Evolutionary conservation across 495 filamentous ascomycete species (phyloP), one percentile per base, ranked within the genome.

Genomic region (Penicillium desertorum): DNA sequence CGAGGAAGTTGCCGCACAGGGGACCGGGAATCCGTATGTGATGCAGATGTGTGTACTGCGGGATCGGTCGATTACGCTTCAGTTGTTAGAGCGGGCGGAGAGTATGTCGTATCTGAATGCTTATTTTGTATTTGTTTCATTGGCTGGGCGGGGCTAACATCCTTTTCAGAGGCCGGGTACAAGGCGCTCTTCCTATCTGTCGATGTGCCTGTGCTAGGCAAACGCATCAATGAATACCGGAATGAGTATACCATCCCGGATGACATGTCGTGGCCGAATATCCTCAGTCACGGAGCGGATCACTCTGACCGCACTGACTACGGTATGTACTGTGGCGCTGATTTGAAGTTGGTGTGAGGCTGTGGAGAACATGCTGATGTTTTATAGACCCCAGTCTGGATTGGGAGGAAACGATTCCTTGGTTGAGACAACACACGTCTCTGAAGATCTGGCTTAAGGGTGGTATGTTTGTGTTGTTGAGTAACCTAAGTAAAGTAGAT

Each of bases 391-490:
- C 92, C 1, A 73, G 75, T 25, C 80, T 96, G 9, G 85, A 81
- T 60, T 98, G 94, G 92, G 75, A 74, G 20, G 84, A 81, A 53
- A 88, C 92, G 60, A 89, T 97, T 58, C 87, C 90, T 14, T 96
- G 90, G 90, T 92, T 98, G 68, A 72, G 82, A 51, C 79, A 79
- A 54, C 86, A 96, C 65, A 97, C 93, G 20, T 87, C 85, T 62
- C 90, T 98, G 88, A 88, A 91, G 46, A 95, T 98, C 59, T 81
- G 96, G 54, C 83, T 97, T 56, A 97, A 98, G 78, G 94, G 93
- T 55, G 88, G 68, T 68, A 50, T 54, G 58, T 57, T 48, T 14
- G 6, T 29, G 11, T 22, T 10, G 22, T 22, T 12, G 22, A 36
- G 20, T 8, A 23, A 20, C n/a, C 20, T 4, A 5, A 11, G 10